Conservation (phyloP, 495 filamentous ascomycete species). For the Saxophila tyrrhenica region DNA sequence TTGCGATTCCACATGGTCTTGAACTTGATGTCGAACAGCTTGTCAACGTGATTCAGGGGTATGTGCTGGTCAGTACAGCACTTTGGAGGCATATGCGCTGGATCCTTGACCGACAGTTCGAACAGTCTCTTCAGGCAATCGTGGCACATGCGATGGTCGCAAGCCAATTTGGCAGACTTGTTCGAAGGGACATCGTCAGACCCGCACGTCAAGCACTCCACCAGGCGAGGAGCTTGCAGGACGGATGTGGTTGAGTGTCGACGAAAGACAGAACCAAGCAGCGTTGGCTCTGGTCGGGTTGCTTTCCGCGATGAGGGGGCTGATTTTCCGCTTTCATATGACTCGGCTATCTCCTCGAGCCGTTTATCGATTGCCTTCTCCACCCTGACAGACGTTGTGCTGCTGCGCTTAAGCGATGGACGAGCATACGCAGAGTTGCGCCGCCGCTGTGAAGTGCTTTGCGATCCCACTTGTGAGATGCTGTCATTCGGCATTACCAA, state of each 20-base stretch:
- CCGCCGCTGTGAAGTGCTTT: background rate
- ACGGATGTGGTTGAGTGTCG: conserved; percentile 11
- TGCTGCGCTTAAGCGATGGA: background rate
- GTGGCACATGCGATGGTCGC: conserved; percentile 68
- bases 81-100: conserved; percentile 65
- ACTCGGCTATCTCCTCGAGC: background rate
- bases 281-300: conserved; percentile 6
- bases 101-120: conserved; percentile 58
- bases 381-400: background rate
- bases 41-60: conserved; percentile 61
- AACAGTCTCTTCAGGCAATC: conserved; percentile 62
- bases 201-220: conserved; percentile 58
- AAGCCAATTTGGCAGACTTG: conserved; percentile 57
- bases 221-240: conserved; percentile 15
- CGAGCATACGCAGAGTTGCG: background rate
- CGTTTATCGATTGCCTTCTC: background rate
- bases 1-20: conserved; percentile 69
- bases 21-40: conserved; percentile 58
- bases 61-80: conserved; percentile 66
- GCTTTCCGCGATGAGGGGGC: background rate
- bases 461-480: conserved; percentile 2
- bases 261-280: conserved; percentile 3
- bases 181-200: conserved; percentile 47
- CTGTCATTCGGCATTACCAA: background rate
- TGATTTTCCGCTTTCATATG: background rate